A percentile compares a stretch with the other conserved stretches of the same genome.
Evolutionary conservation across 163 green algal genomes (phyloP).

Genomic region (Scenedesmus sp.): DNA sequence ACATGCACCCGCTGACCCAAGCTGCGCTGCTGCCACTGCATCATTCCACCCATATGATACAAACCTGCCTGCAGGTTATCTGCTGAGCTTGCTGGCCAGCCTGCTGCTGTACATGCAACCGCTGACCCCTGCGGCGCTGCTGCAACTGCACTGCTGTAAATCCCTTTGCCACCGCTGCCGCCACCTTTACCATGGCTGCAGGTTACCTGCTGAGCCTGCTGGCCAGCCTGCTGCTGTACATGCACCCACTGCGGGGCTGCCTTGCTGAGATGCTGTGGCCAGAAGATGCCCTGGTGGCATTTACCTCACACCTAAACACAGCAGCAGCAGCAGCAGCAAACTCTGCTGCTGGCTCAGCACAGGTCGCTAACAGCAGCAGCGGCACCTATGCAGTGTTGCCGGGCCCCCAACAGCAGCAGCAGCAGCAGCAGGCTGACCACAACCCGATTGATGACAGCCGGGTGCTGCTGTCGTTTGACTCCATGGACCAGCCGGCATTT

Average conservation of each 20-base stretch:
- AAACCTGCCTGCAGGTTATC: neutral
- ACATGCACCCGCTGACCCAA: constrained; percentile 12
- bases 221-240: constrained; percentile 38
- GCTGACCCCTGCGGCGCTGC: neutral
- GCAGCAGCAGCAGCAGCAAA: constrained; percentile 7
- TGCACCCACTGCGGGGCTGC: constrained; percentile 31
- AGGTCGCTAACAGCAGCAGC: neutral
- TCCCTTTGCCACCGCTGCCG: too few relatives aligned
- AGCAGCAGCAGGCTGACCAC: neutral
- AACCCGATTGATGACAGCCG: constrained; percentile 2
- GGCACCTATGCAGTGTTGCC: neutral
- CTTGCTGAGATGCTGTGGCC: constrained; percentile 39
- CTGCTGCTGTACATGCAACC: constrained; percentile 29
- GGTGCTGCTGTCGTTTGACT: neutral
- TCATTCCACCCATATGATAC: neutral
- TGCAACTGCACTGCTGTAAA: neutral
- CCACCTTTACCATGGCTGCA: neutral
- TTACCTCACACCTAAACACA: neutral
- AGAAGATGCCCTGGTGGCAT: neutral
- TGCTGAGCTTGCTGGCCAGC: neutral
- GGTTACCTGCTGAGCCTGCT: constrained; percentile 21
- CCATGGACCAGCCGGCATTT: neutral
- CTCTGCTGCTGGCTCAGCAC: neutral
- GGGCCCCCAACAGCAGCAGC: constrained; percentile 3
- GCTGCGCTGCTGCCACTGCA: neutral